A percentile compares a stretch with the other conserved stretches of the same genome.
Evolutionary conservation across 1,284 basidiomycete species (phyloP).

Genomic region (Stygiomarasmius scandens): DNA sequence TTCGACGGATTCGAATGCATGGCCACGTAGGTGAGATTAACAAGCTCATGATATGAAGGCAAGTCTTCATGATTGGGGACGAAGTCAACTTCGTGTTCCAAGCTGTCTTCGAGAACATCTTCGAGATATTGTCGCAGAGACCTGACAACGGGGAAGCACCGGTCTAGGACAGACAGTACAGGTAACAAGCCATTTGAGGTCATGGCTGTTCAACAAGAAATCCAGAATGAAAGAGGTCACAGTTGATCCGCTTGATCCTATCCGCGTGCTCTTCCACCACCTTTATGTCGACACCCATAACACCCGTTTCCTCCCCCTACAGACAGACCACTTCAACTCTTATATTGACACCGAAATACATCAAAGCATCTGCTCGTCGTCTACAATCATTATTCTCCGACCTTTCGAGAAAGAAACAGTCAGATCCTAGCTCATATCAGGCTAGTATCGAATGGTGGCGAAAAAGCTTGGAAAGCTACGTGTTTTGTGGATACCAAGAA

Average conservation of each 20-base stretch:
- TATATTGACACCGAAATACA: constrained; percentile 42
- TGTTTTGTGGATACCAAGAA: constrained; percentile 62
- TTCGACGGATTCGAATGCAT: constrained; percentile 18
- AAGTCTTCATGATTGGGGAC: constrained; percentile 33
- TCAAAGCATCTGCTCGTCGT: constrained; percentile 57
- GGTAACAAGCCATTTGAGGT: not conserved
- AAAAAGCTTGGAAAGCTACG: constrained; percentile 63
- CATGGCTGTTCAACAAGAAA: too few relatives aligned
- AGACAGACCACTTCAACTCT: not conserved
- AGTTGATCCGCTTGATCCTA: too few relatives aligned
- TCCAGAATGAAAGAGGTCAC: too few relatives aligned
- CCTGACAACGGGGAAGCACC: constrained; percentile 36
- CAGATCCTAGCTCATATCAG: constrained; percentile 83
- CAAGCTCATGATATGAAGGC: constrained; percentile 38
- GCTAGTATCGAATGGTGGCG: constrained; percentile 91
- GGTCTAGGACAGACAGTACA: constrained; percentile 31
- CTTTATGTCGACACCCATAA: constrained; percentile 3
- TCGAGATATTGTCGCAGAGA: constrained; percentile 46
- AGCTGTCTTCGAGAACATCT: constrained; percentile 33
- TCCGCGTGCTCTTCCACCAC: not conserved
- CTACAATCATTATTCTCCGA: constrained; percentile 89
- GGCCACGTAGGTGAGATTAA: constrained; percentile 51
- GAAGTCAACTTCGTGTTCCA: constrained; percentile 6
- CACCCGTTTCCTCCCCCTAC: constrained; percentile 6
- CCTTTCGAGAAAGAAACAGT: constrained; percentile 79